These are phyloP conservation scores for Dactylonectria estremocensis DNA, from an alignment of 2,329 filamentous ascomycete species.

Conservation along the genomic window DNA sequence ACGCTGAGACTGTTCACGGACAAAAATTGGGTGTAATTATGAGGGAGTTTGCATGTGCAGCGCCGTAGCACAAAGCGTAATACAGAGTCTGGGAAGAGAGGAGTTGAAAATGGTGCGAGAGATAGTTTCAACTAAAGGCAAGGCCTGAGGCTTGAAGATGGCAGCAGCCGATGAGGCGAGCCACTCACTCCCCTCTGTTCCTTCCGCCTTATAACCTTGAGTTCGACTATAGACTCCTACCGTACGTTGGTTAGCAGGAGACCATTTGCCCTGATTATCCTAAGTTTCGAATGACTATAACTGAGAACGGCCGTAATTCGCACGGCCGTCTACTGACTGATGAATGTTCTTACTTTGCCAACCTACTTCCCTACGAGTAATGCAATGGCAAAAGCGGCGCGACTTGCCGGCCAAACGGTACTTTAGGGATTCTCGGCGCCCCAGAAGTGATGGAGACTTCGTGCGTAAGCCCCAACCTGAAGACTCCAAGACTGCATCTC, in stretches of 20 bases:
- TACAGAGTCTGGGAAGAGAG: neutral
- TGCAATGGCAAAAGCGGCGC: neutral
- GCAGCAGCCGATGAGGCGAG: neutral
- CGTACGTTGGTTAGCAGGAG: no score
- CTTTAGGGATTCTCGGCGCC: constrained; percentile 14
- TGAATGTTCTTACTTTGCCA: no score
- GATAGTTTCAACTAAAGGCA: neutral
- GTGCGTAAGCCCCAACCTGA: constrained; percentile 11
- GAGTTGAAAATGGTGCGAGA: neutral
- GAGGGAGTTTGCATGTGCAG: neutral
- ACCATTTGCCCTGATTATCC: no score
- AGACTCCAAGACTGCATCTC: neutral
- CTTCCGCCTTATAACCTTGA: no score
- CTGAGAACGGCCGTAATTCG: no score
- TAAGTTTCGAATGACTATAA: no score
- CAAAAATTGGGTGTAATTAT: neutral
- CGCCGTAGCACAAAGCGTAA: constrained; percentile 11
- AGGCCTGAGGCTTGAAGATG: neutral
- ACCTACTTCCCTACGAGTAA: neutral
- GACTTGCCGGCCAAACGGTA: constrained; percentile 15
- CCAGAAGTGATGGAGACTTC: neutral
- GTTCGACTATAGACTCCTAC: no score
- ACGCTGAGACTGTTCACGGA: neutral
- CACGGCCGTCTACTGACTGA: neutral
- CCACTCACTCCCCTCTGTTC: neutral